Evolutionary conservation across 768 basidiomycete species (phyloP).

Genomic region (Amanita pallidorosea): DNA sequence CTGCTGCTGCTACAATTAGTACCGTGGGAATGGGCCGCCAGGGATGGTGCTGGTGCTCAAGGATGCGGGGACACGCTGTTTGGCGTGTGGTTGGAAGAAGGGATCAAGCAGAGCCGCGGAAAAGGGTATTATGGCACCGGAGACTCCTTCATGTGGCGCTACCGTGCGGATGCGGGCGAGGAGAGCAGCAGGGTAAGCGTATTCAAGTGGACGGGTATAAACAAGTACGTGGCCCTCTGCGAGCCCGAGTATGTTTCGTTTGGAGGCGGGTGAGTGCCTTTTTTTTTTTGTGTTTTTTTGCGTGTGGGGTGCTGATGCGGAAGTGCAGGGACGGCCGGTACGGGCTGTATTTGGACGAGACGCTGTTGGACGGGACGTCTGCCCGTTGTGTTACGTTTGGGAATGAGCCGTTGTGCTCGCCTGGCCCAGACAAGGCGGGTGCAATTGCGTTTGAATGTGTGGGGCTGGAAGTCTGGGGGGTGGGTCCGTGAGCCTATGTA

Average conservation of each 20-base stretch:
- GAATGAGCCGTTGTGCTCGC: conserved; percentile 71
- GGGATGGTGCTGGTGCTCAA: conserved; percentile 44
- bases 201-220: conserved; percentile 80
- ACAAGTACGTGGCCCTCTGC: conserved; percentile 84
- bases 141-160: conserved; percentile 81
- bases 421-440: conserved; percentile 32
- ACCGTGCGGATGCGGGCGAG: conserved; percentile 19
- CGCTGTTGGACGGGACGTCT: conserved; percentile 75
- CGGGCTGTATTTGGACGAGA: conserved; percentile 79
- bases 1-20: not conserved
- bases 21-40: not conserved
- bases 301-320: not conserved
- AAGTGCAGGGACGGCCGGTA: conserved; percentile 69
- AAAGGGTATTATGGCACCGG: conserved; percentile 80
- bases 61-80: conserved; percentile 58
- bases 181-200: conserved; percentile 33
- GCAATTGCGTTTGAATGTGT: conserved; percentile 78
- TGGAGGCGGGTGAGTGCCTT: conserved; percentile 81
- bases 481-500: conserved; percentile 46
- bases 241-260: conserved; percentile 75
- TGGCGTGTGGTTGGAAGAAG: conserved; percentile 79
- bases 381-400: conserved; percentile 79
- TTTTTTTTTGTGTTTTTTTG: conserved; percentile 1
- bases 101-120: conserved; percentile 44
- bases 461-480: conserved; percentile 85